These are phyloP conservation scores for Marchantia polymorpha DNA, from an alignment of 225 moss, liverwort and hornwort genomes.

Conservation along the genomic window DNA sequence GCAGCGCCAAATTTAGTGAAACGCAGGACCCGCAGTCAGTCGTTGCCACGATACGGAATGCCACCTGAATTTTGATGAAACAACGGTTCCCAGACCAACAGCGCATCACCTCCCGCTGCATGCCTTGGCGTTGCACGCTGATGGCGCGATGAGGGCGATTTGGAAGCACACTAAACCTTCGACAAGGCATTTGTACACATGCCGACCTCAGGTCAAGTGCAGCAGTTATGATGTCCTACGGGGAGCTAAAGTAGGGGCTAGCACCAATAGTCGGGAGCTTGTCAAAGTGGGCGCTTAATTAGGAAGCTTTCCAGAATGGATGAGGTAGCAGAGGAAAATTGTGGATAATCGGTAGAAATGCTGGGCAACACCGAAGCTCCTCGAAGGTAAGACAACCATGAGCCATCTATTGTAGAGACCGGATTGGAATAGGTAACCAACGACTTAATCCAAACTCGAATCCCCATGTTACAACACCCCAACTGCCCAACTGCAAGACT, in stretches of 20 bases:
- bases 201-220: not conserved
- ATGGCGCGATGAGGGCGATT: not conserved
- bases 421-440: not conserved
- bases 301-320: not conserved
- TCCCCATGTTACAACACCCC: not conserved
- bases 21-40: not conserved
- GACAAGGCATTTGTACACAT: not conserved
- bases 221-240: not conserved
- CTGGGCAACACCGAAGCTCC: not conserved
- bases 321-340: not conserved
- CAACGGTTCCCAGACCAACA: not conserved
- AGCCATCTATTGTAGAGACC: not conserved
- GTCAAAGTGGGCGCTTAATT: not conserved
- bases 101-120: not conserved
- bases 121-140: not conserved
- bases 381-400: not conserved
- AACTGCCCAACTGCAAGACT: conserved; percentile 11
- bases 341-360: not conserved
- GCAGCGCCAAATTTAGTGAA: not conserved
- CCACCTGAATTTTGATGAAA: not conserved
- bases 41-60: not conserved
- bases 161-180: not conserved
- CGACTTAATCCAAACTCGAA: conserved; percentile 16
- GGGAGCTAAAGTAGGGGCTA: not conserved
- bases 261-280: not conserved